Evolutionary conservation across 805 yeast species (phyloP).

Genomic region (Wickerhamomyces kurtzmanii): DNA sequence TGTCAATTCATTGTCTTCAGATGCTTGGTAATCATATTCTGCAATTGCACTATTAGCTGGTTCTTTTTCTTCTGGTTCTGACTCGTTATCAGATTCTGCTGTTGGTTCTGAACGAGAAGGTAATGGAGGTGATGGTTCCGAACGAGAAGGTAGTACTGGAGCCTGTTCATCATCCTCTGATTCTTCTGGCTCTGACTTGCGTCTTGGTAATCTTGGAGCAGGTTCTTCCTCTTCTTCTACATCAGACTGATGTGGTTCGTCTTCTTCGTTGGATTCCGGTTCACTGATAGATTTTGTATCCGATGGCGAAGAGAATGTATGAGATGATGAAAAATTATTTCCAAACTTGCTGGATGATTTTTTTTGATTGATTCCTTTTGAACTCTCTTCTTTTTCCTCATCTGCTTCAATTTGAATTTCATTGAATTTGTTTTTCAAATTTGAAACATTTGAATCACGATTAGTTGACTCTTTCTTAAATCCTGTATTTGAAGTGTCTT

Average conservation of each 20-base stretch:
- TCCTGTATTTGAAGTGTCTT: too few species aligned
- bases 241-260: too few species aligned
- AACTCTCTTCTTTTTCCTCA: too few species aligned
- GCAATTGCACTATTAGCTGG: constrained; percentile 52
- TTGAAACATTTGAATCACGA: too few species aligned
- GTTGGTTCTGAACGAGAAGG: too few species aligned
- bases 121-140: constrained; percentile 4
- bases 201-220: constrained; percentile 7
- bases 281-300: constrained; percentile 3
- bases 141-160: constrained; percentile 8
- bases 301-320: constrained; percentile 6
- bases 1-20: constrained; percentile 83
- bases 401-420: constrained; percentile 17
- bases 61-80: constrained; percentile 13
- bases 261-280: constrained; percentile 11
- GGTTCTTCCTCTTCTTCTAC: constrained; percentile 8
- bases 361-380: too few species aligned
- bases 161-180: constrained; percentile 12
- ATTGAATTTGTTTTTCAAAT: constrained; percentile 9
- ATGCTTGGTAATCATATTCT: constrained; percentile 83
- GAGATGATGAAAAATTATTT: too few species aligned
- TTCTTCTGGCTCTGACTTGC: constrained; percentile 6
- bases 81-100: constrained; percentile 7
- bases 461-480: too few species aligned
- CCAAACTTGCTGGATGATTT: too few species aligned